A percentile compares a stretch with the other conserved stretches of the same genome.
Conservation (phyloP, 2,329 filamentous ascomycete genomes). For the Talaromyces sp. region DNA sequence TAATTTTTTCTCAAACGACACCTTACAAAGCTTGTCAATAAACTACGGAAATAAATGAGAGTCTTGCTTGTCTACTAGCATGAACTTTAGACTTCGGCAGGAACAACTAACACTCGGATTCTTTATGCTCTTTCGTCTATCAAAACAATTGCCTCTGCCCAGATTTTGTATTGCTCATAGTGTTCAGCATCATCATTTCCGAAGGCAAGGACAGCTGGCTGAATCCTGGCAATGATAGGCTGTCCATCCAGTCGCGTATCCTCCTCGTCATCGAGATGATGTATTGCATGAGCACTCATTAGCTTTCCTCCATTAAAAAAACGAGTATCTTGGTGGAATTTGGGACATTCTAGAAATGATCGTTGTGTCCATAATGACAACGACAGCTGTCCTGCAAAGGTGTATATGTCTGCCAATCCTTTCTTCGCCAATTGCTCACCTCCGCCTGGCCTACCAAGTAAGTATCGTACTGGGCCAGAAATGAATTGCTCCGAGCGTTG, state of each 20-base stretch:
- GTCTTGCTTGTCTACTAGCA: not conserved
- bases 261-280: conserved; percentile 22
- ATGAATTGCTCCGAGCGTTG: not conserved
- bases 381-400: conserved; percentile 17
- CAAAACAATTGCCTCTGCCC: conserved; percentile 23
- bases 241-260: conserved; percentile 21
- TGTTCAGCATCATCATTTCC: conserved; percentile 24
- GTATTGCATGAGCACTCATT: conserved; percentile 22
- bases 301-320: not conserved
- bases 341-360: conserved; percentile 16
- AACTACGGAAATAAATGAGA: not conserved
- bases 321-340: not conserved
- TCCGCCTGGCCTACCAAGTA: not conserved
- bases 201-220: conserved; percentile 23
- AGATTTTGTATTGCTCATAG: conserved; percentile 23
- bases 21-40: not conserved
- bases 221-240: conserved; percentile 19
- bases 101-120: not conserved
- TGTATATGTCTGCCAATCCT: not conserved
- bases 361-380: conserved; percentile 23
- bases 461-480: not conserved
- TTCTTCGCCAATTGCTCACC: not conserved
- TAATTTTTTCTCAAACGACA: not conserved
- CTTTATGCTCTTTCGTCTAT: conserved; percentile 10
- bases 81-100: not conserved